Evolutionary conservation across 2,329 filamentous ascomycete genomes (phyloP), one percentile per base, ranked within the genome.

Genomic region (Exophiala calicioides): DNA sequence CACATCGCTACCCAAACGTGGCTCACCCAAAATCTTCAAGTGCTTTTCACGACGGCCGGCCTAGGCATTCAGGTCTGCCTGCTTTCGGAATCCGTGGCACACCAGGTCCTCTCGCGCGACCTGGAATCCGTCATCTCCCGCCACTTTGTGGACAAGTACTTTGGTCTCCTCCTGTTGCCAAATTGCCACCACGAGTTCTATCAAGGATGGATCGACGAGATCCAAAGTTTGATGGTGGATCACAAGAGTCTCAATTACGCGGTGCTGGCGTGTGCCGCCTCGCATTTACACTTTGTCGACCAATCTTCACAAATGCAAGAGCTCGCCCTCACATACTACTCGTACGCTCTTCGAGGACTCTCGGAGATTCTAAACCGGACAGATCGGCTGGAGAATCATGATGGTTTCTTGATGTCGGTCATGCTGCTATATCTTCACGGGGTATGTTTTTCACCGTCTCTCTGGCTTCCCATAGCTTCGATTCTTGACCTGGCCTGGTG

Each of bases 391-490:
- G 47, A 49, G 32, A 47, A 44, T 16, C 32, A 53, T 20, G 44
- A 53, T 13, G 51, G 47, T 3, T 18, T 53, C 4, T 16, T 53
- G 1, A 53, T 46, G 41, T 43, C 47, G 10, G 42, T 53, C 7
- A 53, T 53, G 8, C 38, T 53, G 18, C 43, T 53, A 8, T 53
- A 53, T 44, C 42, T 53, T 12, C 51, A 53, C 20, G 51, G 51
- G 21, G 47, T 50, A 50, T 9, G 47, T 46, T 10, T n/a, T n/a
- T n/a, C n/a, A n/a, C n/a, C n/a, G n/a, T n/a, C n/a, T n/a, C n/a
- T n/a, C n/a, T n/a, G n/a, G n/a, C n/a, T n/a, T n/a, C n/a, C n/a
- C n/a, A n/a, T n/a, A n/a, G n/a, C n/a, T n/a, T n/a, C 29, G 3
- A 6, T 4, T 16, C 18, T 15, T 29, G 8, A 26, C n/a, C 24